A percentile compares a stretch with the other conserved stretches of the same genome.
Conservation (phyloP, 441 rosid genomes). For the Manihot esculenta region DNA sequence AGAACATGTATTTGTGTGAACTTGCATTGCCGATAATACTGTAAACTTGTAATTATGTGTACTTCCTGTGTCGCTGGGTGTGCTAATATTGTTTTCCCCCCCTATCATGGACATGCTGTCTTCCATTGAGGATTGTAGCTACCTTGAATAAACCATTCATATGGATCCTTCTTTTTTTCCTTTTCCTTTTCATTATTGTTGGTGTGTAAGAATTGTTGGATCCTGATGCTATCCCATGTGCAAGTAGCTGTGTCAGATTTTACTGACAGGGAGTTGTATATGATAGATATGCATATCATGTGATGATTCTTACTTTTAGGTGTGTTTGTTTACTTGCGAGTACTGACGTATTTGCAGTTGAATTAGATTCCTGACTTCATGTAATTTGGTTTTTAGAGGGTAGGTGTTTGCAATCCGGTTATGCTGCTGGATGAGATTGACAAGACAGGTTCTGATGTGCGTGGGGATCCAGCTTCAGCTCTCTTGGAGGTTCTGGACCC, state of each 20-base stretch:
- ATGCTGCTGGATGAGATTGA: conserved; percentile 98
- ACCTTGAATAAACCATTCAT: neutral
- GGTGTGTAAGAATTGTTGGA: neutral
- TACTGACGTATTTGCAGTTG: neutral
- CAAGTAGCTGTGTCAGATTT: neutral
- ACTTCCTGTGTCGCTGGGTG: neutral
- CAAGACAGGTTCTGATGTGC: conserved; percentile 97
- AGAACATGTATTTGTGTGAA: neutral
- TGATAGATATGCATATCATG: conserved; percentile 4
- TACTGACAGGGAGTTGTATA: neutral
- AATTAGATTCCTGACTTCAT: conserved; percentile 16
- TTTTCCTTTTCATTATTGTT: neutral
- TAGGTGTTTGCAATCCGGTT: conserved; percentile 96
- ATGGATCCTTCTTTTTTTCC: neutral
- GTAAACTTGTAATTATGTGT: neutral
- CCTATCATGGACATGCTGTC: conserved; percentile 1
- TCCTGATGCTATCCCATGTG: conserved; percentile 16
- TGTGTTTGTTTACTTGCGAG: neutral
- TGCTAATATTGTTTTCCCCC: neutral
- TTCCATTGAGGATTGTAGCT: neutral
- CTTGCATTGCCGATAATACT: neutral
- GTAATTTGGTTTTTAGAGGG: conserved; percentile 58
- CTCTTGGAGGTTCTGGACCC: conserved; percentile 98
- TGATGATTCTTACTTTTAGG: neutral
- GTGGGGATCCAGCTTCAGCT: conserved; percentile 99